phyloP scores from a whole-genome alignment of 1,284 basidiomycete genomes.

The Leucoagaricus sp. region DNA sequence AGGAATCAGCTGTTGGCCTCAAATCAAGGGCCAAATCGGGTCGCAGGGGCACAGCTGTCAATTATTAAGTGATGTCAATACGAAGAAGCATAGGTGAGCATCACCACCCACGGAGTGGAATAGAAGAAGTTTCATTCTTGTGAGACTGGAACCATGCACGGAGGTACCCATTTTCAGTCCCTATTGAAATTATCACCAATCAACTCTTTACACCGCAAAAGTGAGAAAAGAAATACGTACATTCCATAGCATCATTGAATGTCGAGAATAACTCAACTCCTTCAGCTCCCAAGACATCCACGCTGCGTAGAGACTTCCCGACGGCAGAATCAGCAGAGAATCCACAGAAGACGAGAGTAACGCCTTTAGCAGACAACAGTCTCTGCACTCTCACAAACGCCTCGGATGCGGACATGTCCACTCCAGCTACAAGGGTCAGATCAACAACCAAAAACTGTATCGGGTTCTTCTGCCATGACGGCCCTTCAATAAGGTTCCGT shows the following conservation, averaged over 20 bases:
- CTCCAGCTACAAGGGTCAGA: constrained; percentile 82
- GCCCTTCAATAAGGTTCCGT: constrained; percentile 71
- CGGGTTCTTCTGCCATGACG: constrained; percentile 77
- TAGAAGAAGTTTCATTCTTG: constrained; percentile 48
- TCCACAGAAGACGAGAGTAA: constrained; percentile 91
- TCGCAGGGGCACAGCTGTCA: constrained; percentile 58
- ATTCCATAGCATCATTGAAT: constrained; percentile 93
- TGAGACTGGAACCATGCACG: constrained; percentile 72
- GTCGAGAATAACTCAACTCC: constrained; percentile 84
- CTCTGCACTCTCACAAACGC: constrained; percentile 93
- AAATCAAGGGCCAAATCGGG: constrained; percentile 48
- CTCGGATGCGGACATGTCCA: constrained; percentile 95
- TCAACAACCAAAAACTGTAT: constrained; percentile 92
- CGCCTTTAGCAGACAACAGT: constrained; percentile 73
- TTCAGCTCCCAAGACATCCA: constrained; percentile 68
- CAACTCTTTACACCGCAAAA: not conserved
- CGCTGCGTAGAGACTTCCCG: constrained; percentile 67
- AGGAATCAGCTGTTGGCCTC: constrained; percentile 49
- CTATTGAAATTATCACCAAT: constrained; percentile 34
- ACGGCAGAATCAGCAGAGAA: constrained; percentile 64
- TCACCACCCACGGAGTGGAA: constrained; percentile 35
- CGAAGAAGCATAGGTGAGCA: not conserved
- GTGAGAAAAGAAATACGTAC: constrained; percentile 43
- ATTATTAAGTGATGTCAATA: not conserved
- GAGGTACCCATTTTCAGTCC: constrained; percentile 90